Conservation (phyloP, 106 monocot species). For the Dioscorea dumetorum region DNA sequence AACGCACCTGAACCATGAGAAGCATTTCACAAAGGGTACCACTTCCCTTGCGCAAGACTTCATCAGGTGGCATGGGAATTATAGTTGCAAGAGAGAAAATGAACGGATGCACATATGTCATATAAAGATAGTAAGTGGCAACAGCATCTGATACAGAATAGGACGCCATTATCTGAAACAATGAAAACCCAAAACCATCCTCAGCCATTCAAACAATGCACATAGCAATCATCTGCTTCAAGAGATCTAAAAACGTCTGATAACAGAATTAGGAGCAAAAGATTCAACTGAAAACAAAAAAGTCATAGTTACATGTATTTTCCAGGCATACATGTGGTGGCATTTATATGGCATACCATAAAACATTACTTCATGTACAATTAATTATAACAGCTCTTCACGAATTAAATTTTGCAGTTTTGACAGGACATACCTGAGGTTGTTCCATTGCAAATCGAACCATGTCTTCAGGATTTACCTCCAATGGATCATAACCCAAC, state of each 20-base stretch:
- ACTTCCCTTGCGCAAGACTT: conserved; percentile 96
- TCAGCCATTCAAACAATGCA: neutral
- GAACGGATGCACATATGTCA: conserved; percentile 98
- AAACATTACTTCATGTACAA: too few species aligned
- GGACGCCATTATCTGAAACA: conserved; percentile 91
- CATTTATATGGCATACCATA: too few species aligned
- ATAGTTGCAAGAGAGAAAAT: conserved; percentile 99
- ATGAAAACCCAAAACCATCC: conserved; percentile 2
- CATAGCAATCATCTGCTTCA: neutral
- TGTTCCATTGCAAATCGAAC: conserved; percentile 95
- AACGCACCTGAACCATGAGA: conserved; percentile 93
- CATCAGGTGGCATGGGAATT: conserved; percentile 97
- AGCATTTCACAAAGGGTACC: conserved; percentile 99
- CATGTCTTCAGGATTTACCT: conserved; percentile 99
- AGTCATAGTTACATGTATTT: too few species aligned
- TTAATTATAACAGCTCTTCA: too few species aligned
- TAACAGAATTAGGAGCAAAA: too few species aligned
- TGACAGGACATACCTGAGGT: conserved; percentile 58
- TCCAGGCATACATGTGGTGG: too few species aligned
- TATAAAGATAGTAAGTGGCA: conserved; percentile 94
- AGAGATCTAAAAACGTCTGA: too few species aligned
- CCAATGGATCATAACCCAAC: conserved; percentile 91
- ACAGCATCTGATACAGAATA: conserved; percentile 99
- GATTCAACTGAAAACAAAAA: too few species aligned
- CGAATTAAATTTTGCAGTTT: neutral